Evolutionary conservation across 2,329 filamentous ascomycete genomes (phyloP), one percentile per base, ranked within the genome.

Genomic region (Thermoascus crustaceus): DNA sequence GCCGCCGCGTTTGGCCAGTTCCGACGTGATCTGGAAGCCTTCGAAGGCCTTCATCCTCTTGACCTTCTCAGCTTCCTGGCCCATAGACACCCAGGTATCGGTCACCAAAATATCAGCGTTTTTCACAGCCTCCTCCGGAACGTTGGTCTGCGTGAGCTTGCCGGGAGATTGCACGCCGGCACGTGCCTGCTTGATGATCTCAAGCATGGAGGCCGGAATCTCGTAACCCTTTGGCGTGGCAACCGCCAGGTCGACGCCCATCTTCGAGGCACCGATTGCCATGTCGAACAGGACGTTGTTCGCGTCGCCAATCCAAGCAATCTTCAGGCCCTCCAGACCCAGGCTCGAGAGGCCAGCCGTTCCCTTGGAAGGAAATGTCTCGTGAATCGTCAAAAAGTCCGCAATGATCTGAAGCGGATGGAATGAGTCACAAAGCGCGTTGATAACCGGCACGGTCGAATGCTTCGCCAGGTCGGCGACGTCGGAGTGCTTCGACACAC

Each of bases 21-120:
- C 84, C 31, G 80, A 75, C 2, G 89, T 95, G 53, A 98, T 83
- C 59, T 95, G 89, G 64, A 88, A 98, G 9, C 89, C 88, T 19
- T 75, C 73, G 58, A 98, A 98, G 2, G 79, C 86, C 54, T 80
- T 76, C 41, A 95, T 59, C 33, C 85, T 73, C 69, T 82, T 82
- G 47, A 79, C 71, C 24, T 78, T 72, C 63, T 98, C 91, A 38
- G 76, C 77, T 62, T 98, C 91, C 63, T 96, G 89, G 30, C 91
- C 91, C 91, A 98, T 98, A 1, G 86, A 94, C 20, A 98, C 76
- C 91, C 91, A 98, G 1, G 91, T 98, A 55, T 98, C 91, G 1
- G 91, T 98, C 14, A 96, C 87, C 39, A 98, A 69, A 35, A 96
- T 75, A 57, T 98, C 82, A 3, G 91, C 89, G 45, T 80, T 69